phyloP scores from a whole-genome alignment of 768 basidiomycete species.

The Hydnomerulius pinastri region DNA sequence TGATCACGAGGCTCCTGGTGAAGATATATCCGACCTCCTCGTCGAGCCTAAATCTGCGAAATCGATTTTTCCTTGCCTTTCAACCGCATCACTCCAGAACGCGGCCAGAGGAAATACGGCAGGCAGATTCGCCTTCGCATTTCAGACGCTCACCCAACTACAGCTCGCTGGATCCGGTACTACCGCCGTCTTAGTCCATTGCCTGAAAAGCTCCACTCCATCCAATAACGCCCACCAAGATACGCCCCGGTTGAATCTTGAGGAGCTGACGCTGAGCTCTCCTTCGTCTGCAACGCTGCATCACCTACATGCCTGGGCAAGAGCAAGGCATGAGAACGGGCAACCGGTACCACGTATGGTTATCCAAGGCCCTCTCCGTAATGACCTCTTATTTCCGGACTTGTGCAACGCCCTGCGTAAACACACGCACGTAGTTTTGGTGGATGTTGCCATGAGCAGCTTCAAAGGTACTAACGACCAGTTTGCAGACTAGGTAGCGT shows the following conservation, averaged over 20 bases:
- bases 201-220: background rate
- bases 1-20: background rate
- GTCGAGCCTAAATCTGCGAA: conserved; percentile 12
- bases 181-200: background rate
- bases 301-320: background rate
- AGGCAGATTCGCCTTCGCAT: background rate
- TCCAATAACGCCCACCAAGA: background rate
- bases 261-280: background rate
- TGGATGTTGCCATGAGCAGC: conserved; percentile 1
- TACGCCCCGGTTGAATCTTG: background rate
- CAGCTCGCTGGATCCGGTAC: background rate
- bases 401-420: conserved; percentile 3
- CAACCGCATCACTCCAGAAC: background rate
- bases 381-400: conserved; percentile 23
- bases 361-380: conserved; percentile 1
- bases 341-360: background rate
- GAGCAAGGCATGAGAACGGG: background rate
- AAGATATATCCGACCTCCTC: conserved; percentile 3
- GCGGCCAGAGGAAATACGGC: background rate
- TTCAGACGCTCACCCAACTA: background rate
- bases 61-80: conserved; percentile 1
- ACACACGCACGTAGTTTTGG: conserved; percentile 3
- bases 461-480: no score
- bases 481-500: no score
- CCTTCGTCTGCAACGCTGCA: background rate